Base-by-base conservation (phyloP, 2,329 filamentous ascomycete genomes). In the Xylaria sp. region DNA sequence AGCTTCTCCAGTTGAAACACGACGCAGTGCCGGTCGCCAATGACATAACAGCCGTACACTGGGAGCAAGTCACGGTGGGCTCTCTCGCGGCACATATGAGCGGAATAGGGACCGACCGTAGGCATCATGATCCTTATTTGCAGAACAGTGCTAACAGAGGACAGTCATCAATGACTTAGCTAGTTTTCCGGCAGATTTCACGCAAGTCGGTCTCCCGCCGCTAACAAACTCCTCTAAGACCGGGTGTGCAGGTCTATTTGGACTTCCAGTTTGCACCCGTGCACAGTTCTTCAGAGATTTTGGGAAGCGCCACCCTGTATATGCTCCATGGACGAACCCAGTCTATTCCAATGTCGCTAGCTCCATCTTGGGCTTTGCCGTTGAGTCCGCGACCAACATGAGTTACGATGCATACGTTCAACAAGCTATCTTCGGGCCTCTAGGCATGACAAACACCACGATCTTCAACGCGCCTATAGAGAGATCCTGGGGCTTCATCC, bases 311-410 rank as follows among this genome's bases (percentile, higher is more conserved):
- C 62, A 71, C 29, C 67, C 70, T 2, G 68, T 71, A n/a, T 72
- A 68, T 29, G 68, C 67, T 5, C 65, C 70, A 1, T 71, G 66
- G 59, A 71, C 68, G 11, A 72, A 64, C 35, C 67, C 70, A 2
- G 68, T 71, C 7, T 72, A 71, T 62, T 72, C 70, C 2, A 72
- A 72, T 49, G 61, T 64, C 13, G 70, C 67, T 1, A 71, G 69
- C 47, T 49, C 64, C 15, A 69, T 71, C 33, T 61, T 72, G 5
- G 58, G 58, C 10, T 72, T 65, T 31, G 70, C 69, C 13, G 47
- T 72, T 8, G 70, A 72, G 51, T 63, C 66, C 1, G 67, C 65
- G 23, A 69, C 64, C 9, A 66, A 68, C n/a, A 68, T 58, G 55
- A 68, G 64, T 27, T 72, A 70, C 40, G 66, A 65, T 11, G 40